Evolutionary conservation across 305 asterid genomes (phyloP), one percentile per base, ranked within the genome.

Genomic region (Coffea humblotiana): DNA sequence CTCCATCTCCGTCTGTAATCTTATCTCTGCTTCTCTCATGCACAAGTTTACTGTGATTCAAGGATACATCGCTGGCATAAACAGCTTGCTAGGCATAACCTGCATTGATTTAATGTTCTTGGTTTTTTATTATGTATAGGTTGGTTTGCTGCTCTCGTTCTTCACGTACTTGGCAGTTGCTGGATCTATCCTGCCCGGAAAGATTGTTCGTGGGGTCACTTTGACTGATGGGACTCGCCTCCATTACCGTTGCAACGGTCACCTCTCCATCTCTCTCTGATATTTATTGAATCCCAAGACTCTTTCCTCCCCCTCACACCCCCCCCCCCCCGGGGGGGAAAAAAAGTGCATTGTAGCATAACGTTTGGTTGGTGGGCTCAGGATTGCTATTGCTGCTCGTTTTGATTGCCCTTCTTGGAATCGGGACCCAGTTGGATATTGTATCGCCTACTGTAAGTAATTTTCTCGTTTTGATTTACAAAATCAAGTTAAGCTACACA

Each of bases 111-210:
- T 75, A 1, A 66, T 52, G 11, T 0, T 37, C 9, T 29, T 40
- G 49, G 29, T 29, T 45, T 3, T 16, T 37, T 37, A 37, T 9
- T 74, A 18, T 29, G 18, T 63, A 60, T 58, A 96, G 98, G 97
- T 85, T 49, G 88, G 75, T 72, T 87, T 91, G 88, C 85, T 96
- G 79, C 85, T 93, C 61, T 82, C 86, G 0, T 94, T 82, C 84
- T 88, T 92, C 69, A 80, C 89, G 74, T 96, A 94, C 78, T 84
- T 92, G 89, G 98, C 94, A 9, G 83, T 92, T 4, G 86, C 86
- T 74, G 99, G 98, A 89, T 91, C 99, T 77, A 45, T 91, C 86
- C 78, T 96, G 12, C 99, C 98, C 0, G 98, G 98, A 66, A 92
- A 75, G 82, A 80, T 80, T 81, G 87, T 92, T 79, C 91, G 93